These are phyloP conservation scores for Pyrrhoderma lamaoense DNA, from an alignment of 1,284 basidiomycete genomes.

Conservation along the genomic window DNA sequence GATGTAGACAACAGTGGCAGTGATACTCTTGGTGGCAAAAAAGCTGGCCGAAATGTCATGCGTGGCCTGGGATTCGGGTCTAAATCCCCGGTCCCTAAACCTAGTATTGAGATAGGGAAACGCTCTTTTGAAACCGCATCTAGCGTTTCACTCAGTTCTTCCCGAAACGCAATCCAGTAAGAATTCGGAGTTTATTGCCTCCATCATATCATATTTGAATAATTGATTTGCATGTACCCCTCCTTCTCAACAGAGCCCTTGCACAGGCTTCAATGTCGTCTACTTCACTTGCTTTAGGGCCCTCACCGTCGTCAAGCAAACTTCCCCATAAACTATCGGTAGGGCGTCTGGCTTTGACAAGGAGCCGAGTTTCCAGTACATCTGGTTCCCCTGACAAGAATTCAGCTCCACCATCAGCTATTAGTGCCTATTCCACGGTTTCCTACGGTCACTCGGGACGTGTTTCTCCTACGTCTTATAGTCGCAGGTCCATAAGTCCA, in stretches of 20 bases:
- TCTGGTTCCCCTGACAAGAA: slow-evolving; percentile 18
- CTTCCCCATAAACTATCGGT: slow-evolving; percentile 31
- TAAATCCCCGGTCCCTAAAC: slow-evolving; percentile 24
- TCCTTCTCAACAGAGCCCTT: slow-evolving; percentile 31
- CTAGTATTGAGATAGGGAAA: slow-evolving; percentile 59
- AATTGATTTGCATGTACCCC: slow-evolving; percentile 3
- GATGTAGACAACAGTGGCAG: slow-evolving; percentile 35
- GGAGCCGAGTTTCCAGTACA: slow-evolving; percentile 21
- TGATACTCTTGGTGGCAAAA: slow-evolving; percentile 24
- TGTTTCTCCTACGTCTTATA: slow-evolving; percentile 19
- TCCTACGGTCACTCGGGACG: slow-evolving; percentile 20
- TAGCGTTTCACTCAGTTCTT: slow-evolving; percentile 37
- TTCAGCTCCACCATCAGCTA: slow-evolving; percentile 17
- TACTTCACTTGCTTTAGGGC: slow-evolving; percentile 36
- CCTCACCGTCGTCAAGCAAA: slow-evolving; percentile 29
- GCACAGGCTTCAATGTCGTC: slow-evolving; percentile 56
- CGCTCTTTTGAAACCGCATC: slow-evolving; percentile 52
- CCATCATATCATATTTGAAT: slow-evolving; percentile 8
- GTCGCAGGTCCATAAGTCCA: slow-evolving; percentile 12
- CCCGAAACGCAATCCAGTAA: slow-evolving; percentile 52
- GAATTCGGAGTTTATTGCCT: slow-evolving; percentile 24
- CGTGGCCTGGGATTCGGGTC: slow-evolving; percentile 17
- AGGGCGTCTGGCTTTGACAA: slow-evolving; percentile 26
- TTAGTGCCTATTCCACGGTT: slow-evolving; percentile 25
- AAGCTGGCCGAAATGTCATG: slow-evolving; percentile 18